Evolutionary conservation across 176 grass and related monocot genomes (phyloP), one percentile per base, ranked within the genome.

Genomic region (Oryza meridionalis): DNA sequence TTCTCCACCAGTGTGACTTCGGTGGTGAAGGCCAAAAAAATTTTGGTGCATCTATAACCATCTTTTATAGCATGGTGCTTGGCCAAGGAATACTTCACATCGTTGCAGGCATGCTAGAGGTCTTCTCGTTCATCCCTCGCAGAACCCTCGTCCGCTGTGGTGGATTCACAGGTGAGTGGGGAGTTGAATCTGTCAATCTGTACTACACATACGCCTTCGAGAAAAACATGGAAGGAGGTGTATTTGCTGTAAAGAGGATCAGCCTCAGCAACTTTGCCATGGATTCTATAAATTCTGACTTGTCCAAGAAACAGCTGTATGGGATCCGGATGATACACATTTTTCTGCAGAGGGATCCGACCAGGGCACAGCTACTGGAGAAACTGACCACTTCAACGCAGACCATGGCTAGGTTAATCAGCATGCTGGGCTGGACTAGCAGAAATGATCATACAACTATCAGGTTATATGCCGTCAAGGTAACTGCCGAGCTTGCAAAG

Each of bases 121-220:
- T 81, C 8, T 71, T 81, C 3, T 71, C 2, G 0, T 59, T 70
- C 79, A 71, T 81, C 67, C 79, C 79, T 27, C 79, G n/a, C 33
- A 71, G 49, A 81, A 43, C 0, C 7, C 49, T 81, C 3, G 0
- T 71, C 50, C n/a, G 10, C 0, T 2, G 0, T 27, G 67, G 4
- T 43, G 67, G 67, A 38, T 71, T 61, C 17, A 61, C 13, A 81
- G 67, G 67, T 4, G 33, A 59, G 9, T 42, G 32, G 8, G 79
- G 49, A 43, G n/a, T 59, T 14, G 49, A 81, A 12, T 81, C 32
- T 71, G 33, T 81, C 33, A 59, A 71, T 11, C 0, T 70, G 47
- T 81, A 81, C 47, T 81, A 81, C 11, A 13, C 47, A 71, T 81
- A 81, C 10, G 49, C 79, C 67, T 71, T 71, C 1, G 22, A 71